Conservation (phyloP, 1,284 basidiomycete genomes). For the Takashimella tepidaria region DNA sequence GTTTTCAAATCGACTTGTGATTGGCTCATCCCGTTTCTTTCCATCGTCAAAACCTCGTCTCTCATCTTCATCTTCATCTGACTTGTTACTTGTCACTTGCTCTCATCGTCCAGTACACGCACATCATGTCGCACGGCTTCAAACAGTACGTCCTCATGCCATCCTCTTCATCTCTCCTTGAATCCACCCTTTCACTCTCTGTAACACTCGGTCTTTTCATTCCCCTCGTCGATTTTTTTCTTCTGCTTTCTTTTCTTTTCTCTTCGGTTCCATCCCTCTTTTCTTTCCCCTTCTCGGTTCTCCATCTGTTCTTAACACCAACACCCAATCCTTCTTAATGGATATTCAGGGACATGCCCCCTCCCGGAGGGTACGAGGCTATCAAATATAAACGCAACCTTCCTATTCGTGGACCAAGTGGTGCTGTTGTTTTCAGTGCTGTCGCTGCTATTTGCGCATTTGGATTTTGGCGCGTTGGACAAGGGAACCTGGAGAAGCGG, state of each 20-base stretch:
- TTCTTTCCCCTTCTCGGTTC: not conserved
- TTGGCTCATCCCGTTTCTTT: no score
- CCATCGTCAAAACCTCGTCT: no score
- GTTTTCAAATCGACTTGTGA: no score
- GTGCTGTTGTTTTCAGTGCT: slow-evolving; percentile 76
- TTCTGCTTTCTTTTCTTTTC: not conserved
- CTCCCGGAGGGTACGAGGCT: slow-evolving; percentile 83
- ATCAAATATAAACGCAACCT: slow-evolving; percentile 96
- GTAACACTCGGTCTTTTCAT: not conserved
- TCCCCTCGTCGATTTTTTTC: not conserved
- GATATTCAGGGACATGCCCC: slow-evolving; percentile 89
- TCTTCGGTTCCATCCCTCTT: not conserved
- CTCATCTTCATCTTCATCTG: no score
- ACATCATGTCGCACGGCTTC: slow-evolving; percentile 5
- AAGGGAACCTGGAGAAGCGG: slow-evolving; percentile 89
- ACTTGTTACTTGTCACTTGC: not conserved
- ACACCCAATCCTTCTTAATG: not conserved
- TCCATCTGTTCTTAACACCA: not conserved
- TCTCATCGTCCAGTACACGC: not conserved
- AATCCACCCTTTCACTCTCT: not conserved
- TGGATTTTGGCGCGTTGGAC: slow-evolving; percentile 88
- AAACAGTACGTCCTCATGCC: not conserved
- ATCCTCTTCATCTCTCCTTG: not conserved
- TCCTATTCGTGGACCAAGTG: slow-evolving; percentile 85
- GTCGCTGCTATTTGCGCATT: slow-evolving; percentile 79